Conservation (phyloP, 2,329 filamentous ascomycete genomes). For the Clarireedia hainanense region DNA sequence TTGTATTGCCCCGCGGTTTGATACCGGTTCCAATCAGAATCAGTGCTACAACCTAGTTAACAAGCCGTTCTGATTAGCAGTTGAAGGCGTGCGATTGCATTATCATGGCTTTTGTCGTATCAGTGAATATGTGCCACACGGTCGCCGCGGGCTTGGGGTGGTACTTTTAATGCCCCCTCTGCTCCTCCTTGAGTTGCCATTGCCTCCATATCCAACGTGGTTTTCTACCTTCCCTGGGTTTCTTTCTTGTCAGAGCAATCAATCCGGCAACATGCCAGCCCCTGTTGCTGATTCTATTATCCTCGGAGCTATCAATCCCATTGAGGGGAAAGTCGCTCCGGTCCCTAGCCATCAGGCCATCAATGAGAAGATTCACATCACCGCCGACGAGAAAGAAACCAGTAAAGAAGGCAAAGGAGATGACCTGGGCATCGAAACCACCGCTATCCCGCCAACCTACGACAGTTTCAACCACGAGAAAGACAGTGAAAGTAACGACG, state of each 20-base stretch:
- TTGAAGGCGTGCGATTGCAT: not conserved
- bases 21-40: too few species aligned
- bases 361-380: conserved; percentile 27
- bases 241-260: not conserved
- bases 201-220: not conserved
- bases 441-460: too few species aligned
- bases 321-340: conserved; percentile 27
- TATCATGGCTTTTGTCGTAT: not conserved
- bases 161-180: too few species aligned
- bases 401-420: conserved; percentile 19
- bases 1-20: too few species aligned
- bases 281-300: conserved; percentile 20
- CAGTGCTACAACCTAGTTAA: too few species aligned
- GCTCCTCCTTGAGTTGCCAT: too few species aligned
- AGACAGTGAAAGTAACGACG: conserved; percentile 31
- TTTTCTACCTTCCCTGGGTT: too few species aligned
- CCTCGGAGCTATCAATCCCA: conserved; percentile 24
- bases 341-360: conserved; percentile 26
- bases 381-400: conserved; percentile 7
- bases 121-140: not conserved
- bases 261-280: conserved; percentile 13
- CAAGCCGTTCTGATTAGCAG: not conserved
- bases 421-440: not conserved
- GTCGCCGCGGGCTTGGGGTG: too few species aligned
- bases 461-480: conserved; percentile 22